Evolutionary conservation across 345 rosid species (phyloP).

Genomic region (Salix brachista): DNA sequence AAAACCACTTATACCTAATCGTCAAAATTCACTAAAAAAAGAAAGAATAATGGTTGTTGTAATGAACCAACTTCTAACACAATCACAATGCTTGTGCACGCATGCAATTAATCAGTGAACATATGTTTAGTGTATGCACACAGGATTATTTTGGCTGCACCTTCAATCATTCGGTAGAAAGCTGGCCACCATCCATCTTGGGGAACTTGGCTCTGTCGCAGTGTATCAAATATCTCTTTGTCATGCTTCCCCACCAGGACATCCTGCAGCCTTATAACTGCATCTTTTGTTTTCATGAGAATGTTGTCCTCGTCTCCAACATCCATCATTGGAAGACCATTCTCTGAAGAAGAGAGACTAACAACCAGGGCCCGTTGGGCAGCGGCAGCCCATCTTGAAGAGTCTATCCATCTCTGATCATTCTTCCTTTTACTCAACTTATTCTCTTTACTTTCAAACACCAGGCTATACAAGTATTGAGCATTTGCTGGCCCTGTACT

Average conservation of each 20-base stretch:
- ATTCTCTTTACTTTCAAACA: constrained; percentile 10
- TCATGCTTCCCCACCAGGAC: constrained; percentile 82
- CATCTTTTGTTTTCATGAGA: constrained; percentile 70
- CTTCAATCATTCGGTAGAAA: constrained; percentile 82
- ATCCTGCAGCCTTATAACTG: constrained; percentile 61
- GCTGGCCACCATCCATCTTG: constrained; percentile 88
- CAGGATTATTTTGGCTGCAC: constrained; percentile 25
- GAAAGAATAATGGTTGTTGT: background rate
- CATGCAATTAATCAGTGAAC: too few relatives aligned
- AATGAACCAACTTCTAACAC: background rate
- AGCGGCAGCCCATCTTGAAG: constrained; percentile 38
- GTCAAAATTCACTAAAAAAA: background rate
- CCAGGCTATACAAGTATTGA: constrained; percentile 22
- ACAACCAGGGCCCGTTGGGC: constrained; percentile 67
- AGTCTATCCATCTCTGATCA: constrained; percentile 23
- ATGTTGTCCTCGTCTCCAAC: constrained; percentile 49
- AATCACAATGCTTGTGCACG: background rate
- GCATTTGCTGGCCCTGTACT: constrained; percentile 35
- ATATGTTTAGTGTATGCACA: background rate
- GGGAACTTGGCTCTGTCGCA: constrained; percentile 47
- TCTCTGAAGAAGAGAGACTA: constrained; percentile 61
- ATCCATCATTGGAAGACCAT: constrained; percentile 58
- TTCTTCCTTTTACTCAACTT: background rate
- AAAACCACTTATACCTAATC: background rate
- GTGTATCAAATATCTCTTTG: constrained; percentile 49